These are phyloP conservation scores for Eucalyptus erythrocorys DNA, from an alignment of 345 rosid species.

Conservation along the genomic window DNA sequence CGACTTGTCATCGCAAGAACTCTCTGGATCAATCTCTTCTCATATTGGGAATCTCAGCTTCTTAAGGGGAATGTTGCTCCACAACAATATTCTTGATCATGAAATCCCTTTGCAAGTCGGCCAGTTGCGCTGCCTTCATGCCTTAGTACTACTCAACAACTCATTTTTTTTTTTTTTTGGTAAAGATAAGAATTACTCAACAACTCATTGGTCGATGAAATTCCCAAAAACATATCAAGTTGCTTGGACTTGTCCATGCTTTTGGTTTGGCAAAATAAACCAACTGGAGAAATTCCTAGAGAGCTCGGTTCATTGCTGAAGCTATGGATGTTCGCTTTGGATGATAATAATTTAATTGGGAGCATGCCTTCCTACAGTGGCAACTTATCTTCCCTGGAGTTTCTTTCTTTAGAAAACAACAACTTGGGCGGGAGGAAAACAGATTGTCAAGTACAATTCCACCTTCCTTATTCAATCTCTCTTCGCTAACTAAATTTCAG, in stretches of 20 bases:
- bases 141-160: neutral
- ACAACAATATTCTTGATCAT: neutral
- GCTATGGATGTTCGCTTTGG: neutral
- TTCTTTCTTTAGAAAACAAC: neutral
- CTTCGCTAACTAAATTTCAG: neutral
- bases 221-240: neutral
- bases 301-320: neutral
- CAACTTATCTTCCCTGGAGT: neutral
- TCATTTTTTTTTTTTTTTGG: no score
- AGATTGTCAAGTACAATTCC: rapidly evolving
- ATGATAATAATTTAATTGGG: neutral
- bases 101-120: rapidly evolving
- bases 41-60: neutral
- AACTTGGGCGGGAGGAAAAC: neutral
- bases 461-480: neutral
- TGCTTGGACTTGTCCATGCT: neutral
- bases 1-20: neutral
- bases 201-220: neutral
- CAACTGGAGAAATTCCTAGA: rapidly evolving
- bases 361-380: neutral
- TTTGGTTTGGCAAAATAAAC: neutral
- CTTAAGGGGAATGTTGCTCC: neutral
- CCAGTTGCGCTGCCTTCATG: neutral
- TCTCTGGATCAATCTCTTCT: neutral
- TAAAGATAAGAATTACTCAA: no score